Conservation (phyloP, 768 basidiomycete species). For the Boletus pseudo-olivaceus region DNA sequence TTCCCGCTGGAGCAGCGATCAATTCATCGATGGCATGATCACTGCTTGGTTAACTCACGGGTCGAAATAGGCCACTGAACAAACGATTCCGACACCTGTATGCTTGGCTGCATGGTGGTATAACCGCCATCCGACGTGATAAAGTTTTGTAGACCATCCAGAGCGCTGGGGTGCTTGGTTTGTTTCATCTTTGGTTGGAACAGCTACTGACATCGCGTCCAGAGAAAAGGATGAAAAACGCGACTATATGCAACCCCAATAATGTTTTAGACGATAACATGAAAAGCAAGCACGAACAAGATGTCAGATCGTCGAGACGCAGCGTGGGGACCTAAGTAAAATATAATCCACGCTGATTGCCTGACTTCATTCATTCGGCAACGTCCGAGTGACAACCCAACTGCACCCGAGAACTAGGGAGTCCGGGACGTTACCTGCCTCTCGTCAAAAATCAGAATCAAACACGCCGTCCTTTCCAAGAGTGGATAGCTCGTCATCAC, state of each 20-base stretch:
- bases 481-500: slow-evolving; percentile 32
- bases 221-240: background rate
- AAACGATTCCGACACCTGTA: slow-evolving; percentile 81
- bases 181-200: slow-evolving; percentile 1
- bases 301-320: too few relatives aligned
- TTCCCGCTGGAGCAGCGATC: slow-evolving; percentile 53
- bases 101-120: slow-evolving; percentile 58
- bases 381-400: background rate
- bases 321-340: too few relatives aligned
- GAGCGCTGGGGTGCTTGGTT: background rate
- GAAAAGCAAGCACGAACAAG: background rate
- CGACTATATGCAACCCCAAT: background rate
- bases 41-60: slow-evolving; percentile 49
- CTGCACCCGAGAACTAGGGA: background rate
- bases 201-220: slow-evolving; percentile 14
- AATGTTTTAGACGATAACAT: background rate
- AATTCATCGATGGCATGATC: background rate
- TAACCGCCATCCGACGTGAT: slow-evolving; percentile 28
- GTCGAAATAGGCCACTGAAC: slow-evolving; percentile 86
- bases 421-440: background rate
- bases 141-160: slow-evolving; percentile 20
- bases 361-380: background rate
- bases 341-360: too few relatives aligned
- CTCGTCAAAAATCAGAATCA: slow-evolving; percentile 15
- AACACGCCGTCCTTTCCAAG: slow-evolving; percentile 30